Evolutionary conservation across 129 eudicot genomes (phyloP).

Genomic region (Flaveria bidentis): DNA sequence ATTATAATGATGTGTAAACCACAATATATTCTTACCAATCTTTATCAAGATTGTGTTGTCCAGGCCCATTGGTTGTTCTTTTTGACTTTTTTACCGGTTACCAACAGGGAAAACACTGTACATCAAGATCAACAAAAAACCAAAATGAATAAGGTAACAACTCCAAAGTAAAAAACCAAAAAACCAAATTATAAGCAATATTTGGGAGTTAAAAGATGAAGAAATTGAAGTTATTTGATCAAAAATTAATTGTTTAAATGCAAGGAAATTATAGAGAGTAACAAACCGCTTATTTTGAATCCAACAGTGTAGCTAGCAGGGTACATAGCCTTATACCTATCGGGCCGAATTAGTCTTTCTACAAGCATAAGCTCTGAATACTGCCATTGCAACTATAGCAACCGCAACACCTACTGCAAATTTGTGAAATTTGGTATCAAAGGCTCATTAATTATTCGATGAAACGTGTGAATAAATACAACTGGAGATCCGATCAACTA

Average conservation of each 20-base stretch:
- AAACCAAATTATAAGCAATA: neutral
- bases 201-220: neutral
- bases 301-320: slow-evolving; percentile 21
- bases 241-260: slow-evolving; percentile 11
- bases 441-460: too few species aligned
- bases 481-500: too few species aligned
- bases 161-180: neutral
- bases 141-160: neutral
- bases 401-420: slow-evolving; percentile 86
- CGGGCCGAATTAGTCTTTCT: slow-evolving; percentile 51
- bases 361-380: slow-evolving; percentile 66
- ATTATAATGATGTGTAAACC: slow-evolving; percentile 13
- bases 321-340: slow-evolving; percentile 38
- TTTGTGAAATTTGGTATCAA: too few species aligned
- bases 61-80: slow-evolving; percentile 11
- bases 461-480: too few species aligned
- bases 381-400: slow-evolving; percentile 67
- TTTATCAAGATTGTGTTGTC: slow-evolving; percentile 22
- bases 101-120: slow-evolving; percentile 11
- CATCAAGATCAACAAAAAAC: neutral
- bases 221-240: neutral
- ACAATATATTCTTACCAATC: neutral
- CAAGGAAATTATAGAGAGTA: slow-evolving; percentile 11
- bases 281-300: slow-evolving; percentile 28
- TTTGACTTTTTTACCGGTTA: neutral